These are phyloP conservation scores for Aspergillus biplanus DNA, from an alignment of 495 filamentous ascomycete genomes.

Conservation along the genomic window DNA sequence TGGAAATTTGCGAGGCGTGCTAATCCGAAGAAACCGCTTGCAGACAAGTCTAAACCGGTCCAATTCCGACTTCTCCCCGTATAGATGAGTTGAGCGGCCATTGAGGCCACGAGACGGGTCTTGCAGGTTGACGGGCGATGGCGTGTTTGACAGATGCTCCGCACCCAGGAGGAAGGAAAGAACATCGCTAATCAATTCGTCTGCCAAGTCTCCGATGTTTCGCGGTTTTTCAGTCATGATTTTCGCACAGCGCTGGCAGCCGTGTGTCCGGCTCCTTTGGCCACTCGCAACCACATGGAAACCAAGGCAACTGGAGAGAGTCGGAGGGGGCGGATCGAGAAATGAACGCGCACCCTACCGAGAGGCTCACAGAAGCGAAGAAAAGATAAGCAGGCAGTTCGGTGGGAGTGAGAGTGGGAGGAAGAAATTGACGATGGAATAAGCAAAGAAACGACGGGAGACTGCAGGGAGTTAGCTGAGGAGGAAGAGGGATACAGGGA, in stretches of 20 bases:
- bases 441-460: slow-evolving; percentile 25
- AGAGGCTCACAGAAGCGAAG: slow-evolving; percentile 18
- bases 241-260: slow-evolving; percentile 37
- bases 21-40: slow-evolving; percentile 62
- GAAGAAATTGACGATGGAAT: slow-evolving; percentile 17
- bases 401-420: slow-evolving; percentile 10
- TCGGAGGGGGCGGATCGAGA: slow-evolving; percentile 18
- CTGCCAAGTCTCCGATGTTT: slow-evolving; percentile 56
- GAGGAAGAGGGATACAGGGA: slow-evolving; percentile 12
- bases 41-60: slow-evolving; percentile 62
- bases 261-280: slow-evolving; percentile 41
- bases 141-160: slow-evolving; percentile 18
- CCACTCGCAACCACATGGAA: slow-evolving; percentile 47
- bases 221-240: slow-evolving; percentile 39
- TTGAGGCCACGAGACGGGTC: slow-evolving; percentile 12
- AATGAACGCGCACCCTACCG: slow-evolving; percentile 18
- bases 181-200: slow-evolving; percentile 65
- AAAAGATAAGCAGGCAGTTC: slow-evolving; percentile 15
- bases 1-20: slow-evolving; percentile 61
- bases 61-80: slow-evolving; percentile 43
- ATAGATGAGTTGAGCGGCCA: slow-evolving; percentile 15
- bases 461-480: slow-evolving; percentile 15
- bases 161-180: slow-evolving; percentile 40
- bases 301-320: slow-evolving; percentile 16
- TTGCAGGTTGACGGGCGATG: slow-evolving; percentile 18